A percentile compares a stretch with the other conserved stretches of the same genome.
These are phyloP conservation scores for Iodosphaeria phyllophila DNA, from an alignment of 2,329 filamentous ascomycete genomes.

Conservation along the genomic window DNA sequence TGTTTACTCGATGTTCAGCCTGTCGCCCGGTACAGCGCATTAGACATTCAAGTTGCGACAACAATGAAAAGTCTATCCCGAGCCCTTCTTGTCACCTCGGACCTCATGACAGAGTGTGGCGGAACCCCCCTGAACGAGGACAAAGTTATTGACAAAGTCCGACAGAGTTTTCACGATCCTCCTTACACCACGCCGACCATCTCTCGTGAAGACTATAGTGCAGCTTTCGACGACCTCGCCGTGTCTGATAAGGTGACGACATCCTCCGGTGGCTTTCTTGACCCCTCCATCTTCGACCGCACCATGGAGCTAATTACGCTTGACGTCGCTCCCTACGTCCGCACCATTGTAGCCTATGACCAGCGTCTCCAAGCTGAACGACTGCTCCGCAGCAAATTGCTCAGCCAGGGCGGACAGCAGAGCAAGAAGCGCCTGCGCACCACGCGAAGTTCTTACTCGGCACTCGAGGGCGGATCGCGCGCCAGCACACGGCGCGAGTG, in stretches of 20 bases:
- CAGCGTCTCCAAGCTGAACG: constrained; percentile 50
- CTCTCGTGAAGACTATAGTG: constrained; percentile 30
- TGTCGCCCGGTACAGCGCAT: constrained; percentile 12
- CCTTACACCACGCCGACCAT: constrained; percentile 12
- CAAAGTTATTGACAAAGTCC: constrained; percentile 13
- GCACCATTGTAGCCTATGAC: constrained; percentile 66
- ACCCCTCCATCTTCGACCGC: constrained; percentile 61
- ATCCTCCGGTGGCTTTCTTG: constrained; percentile 24
- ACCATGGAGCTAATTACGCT: constrained; percentile 43
- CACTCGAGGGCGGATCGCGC: constrained; percentile 56
- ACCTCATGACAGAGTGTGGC: background rate
- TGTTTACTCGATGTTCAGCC: constrained; percentile 27
- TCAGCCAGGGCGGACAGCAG: constrained; percentile 34
- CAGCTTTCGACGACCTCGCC: constrained; percentile 43
- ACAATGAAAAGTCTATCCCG: constrained; percentile 15
- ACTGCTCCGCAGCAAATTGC: constrained; percentile 37
- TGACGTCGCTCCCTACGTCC: constrained; percentile 82
- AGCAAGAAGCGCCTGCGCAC: constrained; percentile 48
- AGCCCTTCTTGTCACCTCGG: constrained; percentile 3
- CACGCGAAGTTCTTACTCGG: constrained; percentile 57
- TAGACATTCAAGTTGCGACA: constrained; percentile 13
- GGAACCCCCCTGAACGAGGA: constrained; percentile 6
- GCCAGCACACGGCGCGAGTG: constrained; percentile 47
- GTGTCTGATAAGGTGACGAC: constrained; percentile 23
- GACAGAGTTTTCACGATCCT: constrained; percentile 14